phyloP scores from a whole-genome alignment of 2,329 filamentous ascomycete genomes.

The Dactylellina parvicollis region DNA sequence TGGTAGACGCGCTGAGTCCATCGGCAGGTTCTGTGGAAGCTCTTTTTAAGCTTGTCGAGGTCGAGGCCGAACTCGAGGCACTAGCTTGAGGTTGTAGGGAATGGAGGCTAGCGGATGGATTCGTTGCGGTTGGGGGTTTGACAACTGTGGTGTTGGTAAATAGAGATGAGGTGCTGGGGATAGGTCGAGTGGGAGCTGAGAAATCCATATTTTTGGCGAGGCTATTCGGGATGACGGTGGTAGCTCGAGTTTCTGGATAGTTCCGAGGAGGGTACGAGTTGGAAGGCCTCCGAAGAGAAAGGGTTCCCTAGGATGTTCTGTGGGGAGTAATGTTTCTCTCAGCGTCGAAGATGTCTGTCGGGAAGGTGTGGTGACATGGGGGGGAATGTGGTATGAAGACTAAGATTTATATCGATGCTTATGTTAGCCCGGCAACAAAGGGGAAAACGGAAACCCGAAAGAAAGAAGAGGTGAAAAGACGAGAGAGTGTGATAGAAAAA shows the following conservation, averaged over 20 bases:
- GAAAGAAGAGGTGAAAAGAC: conserved; percentile 2
- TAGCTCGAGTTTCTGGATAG: conserved; percentile 6
- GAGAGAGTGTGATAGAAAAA: conserved; percentile 1
- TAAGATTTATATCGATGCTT: conserved; percentile 36
- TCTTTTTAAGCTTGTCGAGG: conserved; percentile 43
- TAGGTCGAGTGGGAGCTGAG: conserved; percentile 45
- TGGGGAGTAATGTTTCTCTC: not conserved
- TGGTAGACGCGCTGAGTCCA: conserved; percentile 39
- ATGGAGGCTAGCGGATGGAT: conserved; percentile 3
- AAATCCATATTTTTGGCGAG: conserved; percentile 37
- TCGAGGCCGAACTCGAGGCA: conserved; percentile 13
- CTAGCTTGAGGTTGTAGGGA: conserved; percentile 35
- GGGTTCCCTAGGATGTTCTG: not conserved
- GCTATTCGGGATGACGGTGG: not conserved
- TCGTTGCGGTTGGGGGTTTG: conserved; percentile 37
- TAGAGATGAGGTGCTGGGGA: conserved; percentile 45
- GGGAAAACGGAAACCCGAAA: conserved; percentile 7
- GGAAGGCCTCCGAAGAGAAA: conserved; percentile 3
- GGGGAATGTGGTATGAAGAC: not conserved
- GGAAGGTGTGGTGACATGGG: conserved; percentile 24
- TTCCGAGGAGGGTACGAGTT: conserved; percentile 20
- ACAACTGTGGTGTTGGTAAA: conserved; percentile 26
- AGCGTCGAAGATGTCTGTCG: not conserved
- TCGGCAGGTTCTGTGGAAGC: conserved; percentile 48
- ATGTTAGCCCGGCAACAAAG: conserved; percentile 17